Evolutionary conservation across 2,329 filamentous ascomycete species (phyloP).

Genomic region (Cryphonectria parasitica): DNA sequence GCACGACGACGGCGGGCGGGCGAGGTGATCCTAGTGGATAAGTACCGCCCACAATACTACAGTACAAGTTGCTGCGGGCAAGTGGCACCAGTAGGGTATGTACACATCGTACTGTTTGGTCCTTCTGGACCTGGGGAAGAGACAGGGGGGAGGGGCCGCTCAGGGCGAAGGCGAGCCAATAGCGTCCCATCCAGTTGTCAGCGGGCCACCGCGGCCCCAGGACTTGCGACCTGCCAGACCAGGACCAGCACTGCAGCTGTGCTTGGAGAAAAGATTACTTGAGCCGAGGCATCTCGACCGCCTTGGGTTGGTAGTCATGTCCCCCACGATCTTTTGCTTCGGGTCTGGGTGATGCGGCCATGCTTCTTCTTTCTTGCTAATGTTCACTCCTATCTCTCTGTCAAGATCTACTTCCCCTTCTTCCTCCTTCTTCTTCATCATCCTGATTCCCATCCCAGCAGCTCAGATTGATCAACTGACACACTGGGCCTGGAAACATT

Average conservation of each 20-base stretch:
- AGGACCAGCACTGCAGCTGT: constrained; percentile 3
- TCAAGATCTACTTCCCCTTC: background rate
- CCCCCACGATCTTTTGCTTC: background rate
- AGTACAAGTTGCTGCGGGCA: background rate
- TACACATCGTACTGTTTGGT: background rate
- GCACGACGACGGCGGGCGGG: background rate
- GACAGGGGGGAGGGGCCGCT: background rate
- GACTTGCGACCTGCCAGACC: constrained; percentile 14
- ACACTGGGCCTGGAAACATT: background rate
- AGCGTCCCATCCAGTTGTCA: constrained; percentile 5
- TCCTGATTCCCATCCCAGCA: background rate
- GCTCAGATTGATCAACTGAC: background rate
- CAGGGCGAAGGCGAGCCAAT: constrained; percentile 1
- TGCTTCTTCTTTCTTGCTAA: background rate
- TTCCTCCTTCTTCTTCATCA: background rate
- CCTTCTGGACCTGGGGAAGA: constrained; percentile 8
- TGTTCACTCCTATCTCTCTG: background rate
- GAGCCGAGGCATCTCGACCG: constrained; percentile 12
- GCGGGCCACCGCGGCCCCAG: background rate
- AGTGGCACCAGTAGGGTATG: too few relatives aligned
- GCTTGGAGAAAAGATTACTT: background rate
- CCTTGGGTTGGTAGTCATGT: background rate
- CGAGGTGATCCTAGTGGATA: background rate
- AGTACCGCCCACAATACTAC: background rate
- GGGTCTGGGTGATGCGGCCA: background rate